These are phyloP conservation scores for Scheffersomyces lignicola DNA, from an alignment of 1,139 yeast species.

Conservation along the genomic window DNA sequence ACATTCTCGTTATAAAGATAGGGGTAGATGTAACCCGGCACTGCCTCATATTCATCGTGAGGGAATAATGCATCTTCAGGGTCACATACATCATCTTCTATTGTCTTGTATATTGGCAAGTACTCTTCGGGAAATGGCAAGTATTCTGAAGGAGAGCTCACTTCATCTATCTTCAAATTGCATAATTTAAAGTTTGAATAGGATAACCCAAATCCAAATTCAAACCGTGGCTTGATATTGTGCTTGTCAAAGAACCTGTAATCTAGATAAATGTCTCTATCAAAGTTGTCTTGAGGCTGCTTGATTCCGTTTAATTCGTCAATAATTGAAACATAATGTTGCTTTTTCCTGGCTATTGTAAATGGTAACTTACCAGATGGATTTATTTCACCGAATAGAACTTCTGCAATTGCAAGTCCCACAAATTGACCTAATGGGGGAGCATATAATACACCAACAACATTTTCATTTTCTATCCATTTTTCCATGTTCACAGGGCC, in stretches of 20 bases:
- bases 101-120: constrained; percentile 36
- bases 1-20: constrained; percentile 49
- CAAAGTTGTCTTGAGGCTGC: constrained; percentile 51
- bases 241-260: constrained; percentile 58
- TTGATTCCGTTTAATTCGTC: constrained; percentile 38
- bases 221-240: constrained; percentile 56
- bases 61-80: constrained; percentile 61
- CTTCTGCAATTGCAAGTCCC: constrained; percentile 43
- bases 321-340: constrained; percentile 53
- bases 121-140: constrained; percentile 53
- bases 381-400: constrained; percentile 55
- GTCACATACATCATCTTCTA: constrained; percentile 52
- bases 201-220: constrained; percentile 63
- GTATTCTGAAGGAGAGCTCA: constrained; percentile 46
- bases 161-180: constrained; percentile 40
- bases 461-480: constrained; percentile 59
- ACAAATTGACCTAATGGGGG: constrained; percentile 60
- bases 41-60: constrained; percentile 50
- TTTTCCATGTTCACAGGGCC: constrained; percentile 62
- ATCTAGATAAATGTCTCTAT: constrained; percentile 52
- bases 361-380: constrained; percentile 67
- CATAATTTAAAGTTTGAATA: constrained; percentile 49
- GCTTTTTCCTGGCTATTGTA: constrained; percentile 57
- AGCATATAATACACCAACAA: constrained; percentile 55
- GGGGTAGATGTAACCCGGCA: constrained; percentile 55